phyloP scores from a whole-genome alignment of 805 yeast genomes.

The Saturnispora gosingensis region DNA sequence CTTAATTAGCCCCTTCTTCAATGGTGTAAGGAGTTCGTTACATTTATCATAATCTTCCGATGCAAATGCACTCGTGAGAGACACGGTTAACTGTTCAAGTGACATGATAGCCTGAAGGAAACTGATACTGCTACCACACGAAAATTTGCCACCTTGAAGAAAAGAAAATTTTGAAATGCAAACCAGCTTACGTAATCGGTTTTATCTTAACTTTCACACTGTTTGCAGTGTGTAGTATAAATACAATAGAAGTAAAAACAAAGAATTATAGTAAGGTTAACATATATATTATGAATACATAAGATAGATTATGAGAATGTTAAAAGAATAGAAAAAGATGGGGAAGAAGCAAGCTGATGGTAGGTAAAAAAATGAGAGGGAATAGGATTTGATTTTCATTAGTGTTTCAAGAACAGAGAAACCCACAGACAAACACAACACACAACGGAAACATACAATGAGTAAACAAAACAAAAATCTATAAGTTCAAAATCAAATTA shows the following conservation, averaged over 20 bases:
- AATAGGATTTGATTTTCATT: neutral
- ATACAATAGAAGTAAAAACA: neutral
- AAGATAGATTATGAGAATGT: neutral
- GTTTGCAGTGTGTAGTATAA: neutral
- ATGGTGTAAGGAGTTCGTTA: conserved; percentile 50
- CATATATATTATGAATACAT: neutral
- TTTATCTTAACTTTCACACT: neutral
- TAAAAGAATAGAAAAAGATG: neutral
- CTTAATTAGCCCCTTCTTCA: conserved; percentile 73
- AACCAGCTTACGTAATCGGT: neutral
- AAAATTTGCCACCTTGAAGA: conserved; percentile 3
- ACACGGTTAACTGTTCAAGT: conserved; percentile 58
- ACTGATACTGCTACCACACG: neutral
- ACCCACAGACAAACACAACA: neutral
- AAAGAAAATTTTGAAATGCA: too few relatives aligned
- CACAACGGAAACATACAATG: neutral
- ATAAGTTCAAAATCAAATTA: neutral
- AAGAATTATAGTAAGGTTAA: neutral
- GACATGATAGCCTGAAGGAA: conserved; percentile 32
- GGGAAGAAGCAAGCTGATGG: neutral
- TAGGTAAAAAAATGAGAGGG: neutral
- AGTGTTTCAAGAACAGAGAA: neutral
- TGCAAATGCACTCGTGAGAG: conserved; percentile 57
- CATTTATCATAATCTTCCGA: conserved; percentile 54
- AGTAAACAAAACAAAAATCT: neutral